Base-by-base conservation (phyloP, 768 basidiomycete species). In the Russula ochroleuca region DNA sequence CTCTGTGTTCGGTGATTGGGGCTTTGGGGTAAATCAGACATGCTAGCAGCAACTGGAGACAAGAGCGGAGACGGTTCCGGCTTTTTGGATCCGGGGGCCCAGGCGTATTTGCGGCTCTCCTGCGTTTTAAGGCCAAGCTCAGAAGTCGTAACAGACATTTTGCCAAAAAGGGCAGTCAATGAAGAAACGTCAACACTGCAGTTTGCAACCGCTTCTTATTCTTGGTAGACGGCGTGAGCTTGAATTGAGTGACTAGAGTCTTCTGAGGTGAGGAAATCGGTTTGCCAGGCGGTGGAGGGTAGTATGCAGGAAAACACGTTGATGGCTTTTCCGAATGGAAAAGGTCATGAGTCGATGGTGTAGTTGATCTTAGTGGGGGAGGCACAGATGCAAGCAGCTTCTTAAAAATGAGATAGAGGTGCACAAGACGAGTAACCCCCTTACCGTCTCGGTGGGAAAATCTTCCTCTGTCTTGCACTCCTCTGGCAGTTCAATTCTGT, bases 271-370 rank as follows among this genome's bases (percentile, higher is more conserved):
- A 15, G 1, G 19, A 6, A 2, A 0, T 11, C 7, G 28, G 11
- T 33, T 62, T 25, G 11, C 38, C 10, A 1, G 28, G 53, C 5
- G 23, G 53, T 14, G 57, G 52, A 14, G 63, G 63, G 19, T 64
- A 64, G 19, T 15, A 15, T 10, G 47, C 23, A 4, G 63, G 63
- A 17, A 64, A 64, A n/a, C 63, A 60, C 2, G 53, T 55, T 25
- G 52, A 38, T 0, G 63, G 38, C 5, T 5, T 23, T 4, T 9
- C 17, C 1, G 38, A 28, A 35, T 28, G 10, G 10, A 64, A 60
- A 3, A 31, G 35, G 23, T 64, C 47, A 19, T 11, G 2, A 33
- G 1, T 8, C 25, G 8, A 15, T 35, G 51, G 4, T 11, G 21
- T n/a, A 25, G 11, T 21, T 37, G 17, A 25, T 31, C 8, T 25